phyloP scores from a whole-genome alignment of 495 filamentous ascomycete species.

The Cercophora newfieldiana region DNA sequence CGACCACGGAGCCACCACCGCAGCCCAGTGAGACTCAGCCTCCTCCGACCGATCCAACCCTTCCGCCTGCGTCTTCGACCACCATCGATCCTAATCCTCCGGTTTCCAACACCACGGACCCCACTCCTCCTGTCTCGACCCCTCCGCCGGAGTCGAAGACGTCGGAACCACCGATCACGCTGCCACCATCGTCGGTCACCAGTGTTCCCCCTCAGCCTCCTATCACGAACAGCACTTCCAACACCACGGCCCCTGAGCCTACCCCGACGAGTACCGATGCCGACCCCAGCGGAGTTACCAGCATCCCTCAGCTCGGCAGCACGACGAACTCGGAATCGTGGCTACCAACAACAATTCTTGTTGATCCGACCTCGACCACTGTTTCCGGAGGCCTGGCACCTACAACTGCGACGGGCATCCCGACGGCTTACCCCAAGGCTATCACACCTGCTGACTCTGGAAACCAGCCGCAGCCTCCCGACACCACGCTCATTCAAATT shows the following conservation, averaged over 20 bases:
- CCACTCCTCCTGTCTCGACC: background rate
- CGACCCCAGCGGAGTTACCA: slow-evolving; percentile 34
- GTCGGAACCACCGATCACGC: background rate
- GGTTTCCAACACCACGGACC: slow-evolving; percentile 6
- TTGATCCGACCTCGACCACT: slow-evolving; percentile 40
- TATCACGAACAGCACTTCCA: background rate
- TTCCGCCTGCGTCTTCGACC: slow-evolving; percentile 2
- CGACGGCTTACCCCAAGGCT: slow-evolving; percentile 66
- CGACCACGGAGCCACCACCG: background rate
- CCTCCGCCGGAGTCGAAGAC: background rate
- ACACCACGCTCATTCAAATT: slow-evolving; percentile 71
- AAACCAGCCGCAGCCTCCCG: slow-evolving; percentile 48
- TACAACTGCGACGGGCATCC: slow-evolving; percentile 50
- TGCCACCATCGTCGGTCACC: background rate
- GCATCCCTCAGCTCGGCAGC: slow-evolving; percentile 37
- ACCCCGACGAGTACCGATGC: background rate
- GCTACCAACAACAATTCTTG: slow-evolving; percentile 46
- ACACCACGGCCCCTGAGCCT: background rate
- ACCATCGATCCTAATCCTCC: background rate
- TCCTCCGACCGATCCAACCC: background rate
- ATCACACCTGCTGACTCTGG: slow-evolving; percentile 60
- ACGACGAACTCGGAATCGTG: slow-evolving; percentile 42
- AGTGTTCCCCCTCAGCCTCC: background rate
- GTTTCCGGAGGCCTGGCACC: slow-evolving; percentile 26
- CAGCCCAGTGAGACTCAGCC: background rate